Conservation (phyloP, 768 basidiomycete genomes). For the Russula sp. region DNA sequence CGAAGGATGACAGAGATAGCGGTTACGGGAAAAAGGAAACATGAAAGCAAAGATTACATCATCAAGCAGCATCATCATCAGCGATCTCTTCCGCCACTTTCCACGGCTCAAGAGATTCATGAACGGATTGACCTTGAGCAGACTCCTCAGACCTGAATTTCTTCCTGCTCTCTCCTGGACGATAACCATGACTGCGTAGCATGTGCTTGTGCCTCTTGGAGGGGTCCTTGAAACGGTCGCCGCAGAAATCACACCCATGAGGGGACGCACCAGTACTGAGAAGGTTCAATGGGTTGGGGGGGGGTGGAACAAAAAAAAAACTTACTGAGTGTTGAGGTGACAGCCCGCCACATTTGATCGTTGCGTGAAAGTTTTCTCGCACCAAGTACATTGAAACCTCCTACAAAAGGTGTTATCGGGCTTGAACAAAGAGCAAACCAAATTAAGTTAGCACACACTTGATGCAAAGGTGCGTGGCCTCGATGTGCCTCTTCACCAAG, state of each 20-base stretch:
- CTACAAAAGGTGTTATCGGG: constrained; percentile 28
- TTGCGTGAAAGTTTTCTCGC: constrained; percentile 48
- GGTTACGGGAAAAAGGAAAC: constrained; percentile 6
- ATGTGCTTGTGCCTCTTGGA: constrained; percentile 57
- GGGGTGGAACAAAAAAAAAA: constrained; percentile 17
- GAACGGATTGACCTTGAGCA: constrained; percentile 22
- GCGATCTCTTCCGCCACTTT: constrained; percentile 10
- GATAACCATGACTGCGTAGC: constrained; percentile 44
- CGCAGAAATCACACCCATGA: constrained; percentile 48
- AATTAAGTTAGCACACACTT: constrained; percentile 37
- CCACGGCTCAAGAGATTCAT: constrained; percentile 24
- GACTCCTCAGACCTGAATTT: constrained; percentile 16
- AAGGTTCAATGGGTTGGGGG: not conserved
- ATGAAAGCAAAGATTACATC: constrained; percentile 1
- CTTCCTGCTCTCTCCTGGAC: constrained; percentile 40
- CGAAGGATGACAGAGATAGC: constrained; percentile 3
- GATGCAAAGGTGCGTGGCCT: constrained; percentile 52
- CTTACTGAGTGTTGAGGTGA: constrained; percentile 49
- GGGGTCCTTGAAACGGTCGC: constrained; percentile 53
- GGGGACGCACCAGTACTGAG: constrained; percentile 50
- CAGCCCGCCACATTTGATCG: constrained; percentile 50
- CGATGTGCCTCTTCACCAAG: constrained; percentile 60
- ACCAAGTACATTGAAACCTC: constrained; percentile 44
- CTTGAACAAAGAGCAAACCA: constrained; percentile 19
- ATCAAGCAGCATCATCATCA: not conserved